These are phyloP conservation scores for Exsudoporus floridanus DNA, from an alignment of 1,284 basidiomycete genomes.

Conservation along the genomic window DNA sequence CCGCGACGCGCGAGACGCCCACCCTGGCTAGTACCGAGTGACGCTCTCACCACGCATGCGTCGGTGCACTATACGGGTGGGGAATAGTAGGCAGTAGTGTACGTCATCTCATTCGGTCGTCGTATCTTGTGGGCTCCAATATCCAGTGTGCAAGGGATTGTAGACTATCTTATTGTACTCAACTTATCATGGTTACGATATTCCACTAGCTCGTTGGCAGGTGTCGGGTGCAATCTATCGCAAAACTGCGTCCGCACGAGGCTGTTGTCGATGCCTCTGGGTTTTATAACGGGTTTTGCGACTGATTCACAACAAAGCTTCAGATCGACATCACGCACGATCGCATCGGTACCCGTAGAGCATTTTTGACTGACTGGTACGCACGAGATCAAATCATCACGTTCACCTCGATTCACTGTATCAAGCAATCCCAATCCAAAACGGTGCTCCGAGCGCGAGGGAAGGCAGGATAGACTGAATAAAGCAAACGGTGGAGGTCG, in stretches of 20 bases:
- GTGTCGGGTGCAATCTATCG: not conserved
- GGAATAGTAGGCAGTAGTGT: not conserved
- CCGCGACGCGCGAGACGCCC: not conserved
- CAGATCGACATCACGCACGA: too few relatives aligned
- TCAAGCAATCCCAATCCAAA: too few relatives aligned
- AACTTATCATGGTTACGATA: constrained; percentile 3
- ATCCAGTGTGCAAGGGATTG: not conserved
- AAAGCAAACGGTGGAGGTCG: too few relatives aligned
- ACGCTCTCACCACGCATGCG: not conserved
- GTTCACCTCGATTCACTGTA: too few relatives aligned
- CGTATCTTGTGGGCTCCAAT: not conserved
- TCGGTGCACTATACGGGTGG: not conserved
- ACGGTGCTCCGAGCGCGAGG: too few relatives aligned
- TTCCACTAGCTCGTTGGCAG: not conserved
- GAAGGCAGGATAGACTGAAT: too few relatives aligned
- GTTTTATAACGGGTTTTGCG: too few relatives aligned
- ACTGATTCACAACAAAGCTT: too few relatives aligned
- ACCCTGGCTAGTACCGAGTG: not conserved
- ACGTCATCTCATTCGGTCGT: constrained; percentile 2
- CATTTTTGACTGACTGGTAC: too few relatives aligned
- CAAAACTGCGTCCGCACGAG: not conserved
- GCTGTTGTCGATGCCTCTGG: too few relatives aligned
- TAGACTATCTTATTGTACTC: constrained; percentile 2
- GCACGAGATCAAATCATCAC: too few relatives aligned
- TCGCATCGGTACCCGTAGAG: too few relatives aligned